Conservation (phyloP, 305 asterid genomes). For the Salvia sclarea region DNA sequence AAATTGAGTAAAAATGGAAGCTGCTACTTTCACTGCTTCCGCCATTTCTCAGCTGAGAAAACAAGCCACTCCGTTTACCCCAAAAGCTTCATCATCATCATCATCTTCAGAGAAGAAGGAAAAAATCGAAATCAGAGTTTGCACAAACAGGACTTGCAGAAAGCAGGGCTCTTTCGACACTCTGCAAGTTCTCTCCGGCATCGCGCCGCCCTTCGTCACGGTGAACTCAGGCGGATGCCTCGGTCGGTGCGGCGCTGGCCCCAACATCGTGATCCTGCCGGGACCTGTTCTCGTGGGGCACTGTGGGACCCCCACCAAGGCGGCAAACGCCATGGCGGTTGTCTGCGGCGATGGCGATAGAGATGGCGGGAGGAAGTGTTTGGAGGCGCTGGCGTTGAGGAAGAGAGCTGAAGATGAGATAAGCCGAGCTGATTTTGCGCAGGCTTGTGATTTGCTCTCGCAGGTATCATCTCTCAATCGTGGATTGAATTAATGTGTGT, state of each 20-base stretch:
- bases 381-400: constrained; percentile 88
- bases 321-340: constrained; percentile 56
- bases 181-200: constrained; percentile 69
- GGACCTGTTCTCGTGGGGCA: constrained; percentile 55
- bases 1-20: constrained; percentile 32
- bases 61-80: constrained; percentile 3
- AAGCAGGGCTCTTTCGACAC: constrained; percentile 79
- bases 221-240: constrained; percentile 85
- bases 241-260: constrained; percentile 82
- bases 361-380: constrained; percentile 41
- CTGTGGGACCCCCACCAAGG: constrained; percentile 72
- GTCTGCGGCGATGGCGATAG: constrained; percentile 36
- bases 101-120: constrained; percentile 28
- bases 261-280: constrained; percentile 72
- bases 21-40: constrained; percentile 5
- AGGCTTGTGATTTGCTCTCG: constrained; percentile 58
- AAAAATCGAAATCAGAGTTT: constrained; percentile 61
- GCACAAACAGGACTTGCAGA: constrained; percentile 73
- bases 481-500: not conserved
- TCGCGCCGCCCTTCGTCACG: constrained; percentile 63
- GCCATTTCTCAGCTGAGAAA: constrained; percentile 13
- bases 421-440: constrained; percentile 48
- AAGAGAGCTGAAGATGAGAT: constrained; percentile 73
- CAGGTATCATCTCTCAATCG: constrained; percentile 69
- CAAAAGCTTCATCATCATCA: constrained; percentile 33